A percentile compares a stretch with the other conserved stretches of the same genome.
Conservation (phyloP, 2,329 filamentous ascomycete genomes). For the Hirsutella rhossiliensis region DNA sequence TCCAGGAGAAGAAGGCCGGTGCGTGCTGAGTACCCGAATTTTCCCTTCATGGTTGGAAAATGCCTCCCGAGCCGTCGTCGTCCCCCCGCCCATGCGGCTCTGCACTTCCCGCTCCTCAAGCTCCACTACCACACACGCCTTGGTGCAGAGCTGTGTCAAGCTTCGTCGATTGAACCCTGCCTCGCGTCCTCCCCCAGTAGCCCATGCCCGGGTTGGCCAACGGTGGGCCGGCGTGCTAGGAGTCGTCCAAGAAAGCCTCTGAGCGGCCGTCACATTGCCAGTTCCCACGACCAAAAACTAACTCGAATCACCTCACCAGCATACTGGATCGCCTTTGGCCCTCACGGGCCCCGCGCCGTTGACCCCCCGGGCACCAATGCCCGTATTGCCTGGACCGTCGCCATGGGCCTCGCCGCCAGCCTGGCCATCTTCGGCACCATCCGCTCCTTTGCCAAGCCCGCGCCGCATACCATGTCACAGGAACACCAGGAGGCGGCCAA, state of each 20-base stretch:
- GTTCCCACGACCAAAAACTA: constrained; percentile 15
- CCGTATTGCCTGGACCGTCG: constrained; percentile 65
- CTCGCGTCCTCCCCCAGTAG: too few relatives aligned
- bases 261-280: neutral
- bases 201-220: too few relatives aligned
- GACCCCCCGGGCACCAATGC: constrained; percentile 74
- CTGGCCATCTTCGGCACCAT: constrained; percentile 60
- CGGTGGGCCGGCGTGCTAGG: too few relatives aligned
- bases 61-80: constrained; percentile 14
- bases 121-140: neutral
- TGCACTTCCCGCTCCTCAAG: neutral
- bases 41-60: constrained; percentile 14
- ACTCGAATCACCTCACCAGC: constrained; percentile 46
- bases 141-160: too few relatives aligned
- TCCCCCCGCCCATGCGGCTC: neutral
- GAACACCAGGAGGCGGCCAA: constrained; percentile 95
- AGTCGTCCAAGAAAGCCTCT: too few relatives aligned
- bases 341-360: constrained; percentile 81
- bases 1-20: constrained; percentile 99
- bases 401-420: constrained; percentile 53
- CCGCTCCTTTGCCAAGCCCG: constrained; percentile 58
- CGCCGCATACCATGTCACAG: constrained; percentile 83
- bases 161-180: too few relatives aligned
- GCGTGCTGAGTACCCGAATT: constrained; percentile 26
- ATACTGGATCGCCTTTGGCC: constrained; percentile 97